A percentile compares a stretch with the other conserved stretches of the same genome.
phyloP scores from a whole-genome alignment of 2,329 filamentous ascomycete genomes.

The Thielaviopsis punctulata region DNA sequence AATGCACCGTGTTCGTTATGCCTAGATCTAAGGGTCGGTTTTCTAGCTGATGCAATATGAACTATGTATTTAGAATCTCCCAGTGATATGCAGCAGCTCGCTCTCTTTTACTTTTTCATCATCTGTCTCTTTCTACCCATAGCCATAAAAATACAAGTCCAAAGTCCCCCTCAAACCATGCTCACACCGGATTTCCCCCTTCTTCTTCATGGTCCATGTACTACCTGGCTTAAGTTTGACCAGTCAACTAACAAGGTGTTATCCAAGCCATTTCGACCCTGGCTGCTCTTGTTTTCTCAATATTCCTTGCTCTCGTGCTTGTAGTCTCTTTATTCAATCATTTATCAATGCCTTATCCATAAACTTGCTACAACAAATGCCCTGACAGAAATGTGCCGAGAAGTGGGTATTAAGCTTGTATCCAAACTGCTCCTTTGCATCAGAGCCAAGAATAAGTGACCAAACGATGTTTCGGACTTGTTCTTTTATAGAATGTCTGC shows the following conservation, averaged over 20 bases:
- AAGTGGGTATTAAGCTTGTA: background rate
- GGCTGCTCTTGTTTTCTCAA: background rate
- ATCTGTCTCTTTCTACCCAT: background rate
- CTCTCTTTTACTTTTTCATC: background rate
- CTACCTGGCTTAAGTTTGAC: background rate
- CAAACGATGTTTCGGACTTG: background rate
- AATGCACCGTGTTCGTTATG: too few species aligned
- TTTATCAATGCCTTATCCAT: too few species aligned
- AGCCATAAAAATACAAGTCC: too few species aligned
- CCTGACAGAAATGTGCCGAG: background rate
- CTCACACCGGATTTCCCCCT: background rate
- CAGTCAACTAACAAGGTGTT: too few species aligned
- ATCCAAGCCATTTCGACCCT: too few species aligned
- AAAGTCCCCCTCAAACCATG: background rate
- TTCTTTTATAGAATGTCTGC: conserved; percentile 1
- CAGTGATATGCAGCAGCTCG: too few species aligned
- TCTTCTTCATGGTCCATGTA: background rate
- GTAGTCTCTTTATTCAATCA: background rate
- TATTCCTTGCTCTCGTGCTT: background rate
- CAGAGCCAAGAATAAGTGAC: background rate
- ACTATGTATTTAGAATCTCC: too few species aligned
- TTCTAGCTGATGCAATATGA: background rate
- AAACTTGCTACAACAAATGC: background rate
- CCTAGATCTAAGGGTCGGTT: background rate
- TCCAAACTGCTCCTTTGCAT: background rate